Conservation (phyloP, 768 basidiomycete genomes). For the Tulasnella sp. region DNA sequence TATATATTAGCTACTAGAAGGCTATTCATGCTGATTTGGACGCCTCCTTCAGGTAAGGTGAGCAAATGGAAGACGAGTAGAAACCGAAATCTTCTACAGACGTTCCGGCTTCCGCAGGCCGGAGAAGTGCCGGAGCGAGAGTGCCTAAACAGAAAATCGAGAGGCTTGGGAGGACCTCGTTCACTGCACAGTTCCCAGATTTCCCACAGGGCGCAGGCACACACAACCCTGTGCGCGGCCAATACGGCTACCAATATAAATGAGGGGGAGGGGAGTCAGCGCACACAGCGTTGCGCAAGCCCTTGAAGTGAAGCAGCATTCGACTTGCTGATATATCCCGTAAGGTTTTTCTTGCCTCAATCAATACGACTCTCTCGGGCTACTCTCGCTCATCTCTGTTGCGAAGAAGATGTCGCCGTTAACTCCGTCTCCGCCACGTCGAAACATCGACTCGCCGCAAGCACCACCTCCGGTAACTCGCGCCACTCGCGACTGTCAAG, state of each 20-base stretch:
- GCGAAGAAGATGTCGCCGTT: not conserved
- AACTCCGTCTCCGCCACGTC: not conserved
- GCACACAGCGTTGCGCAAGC: not conserved
- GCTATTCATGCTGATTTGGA: too few relatives aligned
- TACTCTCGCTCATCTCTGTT: not conserved
- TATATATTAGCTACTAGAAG: too few relatives aligned
- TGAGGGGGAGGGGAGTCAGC: not conserved
- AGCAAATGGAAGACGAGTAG: too few relatives aligned
- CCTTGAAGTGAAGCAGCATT: not conserved
- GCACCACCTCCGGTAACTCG: not conserved
- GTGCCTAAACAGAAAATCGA: too few relatives aligned
- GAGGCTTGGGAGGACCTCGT: too few relatives aligned
- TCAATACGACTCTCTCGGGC: not conserved
- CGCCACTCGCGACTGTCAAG: not conserved
- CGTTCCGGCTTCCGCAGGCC: too few relatives aligned
- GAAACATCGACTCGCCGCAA: not conserved
- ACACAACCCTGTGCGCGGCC: not conserved
- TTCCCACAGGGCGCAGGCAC: not conserved
- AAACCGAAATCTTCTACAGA: too few relatives aligned
- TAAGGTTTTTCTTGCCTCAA: not conserved
- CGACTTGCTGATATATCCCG: not conserved
- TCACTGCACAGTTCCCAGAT: not conserved
- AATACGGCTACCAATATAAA: not conserved
- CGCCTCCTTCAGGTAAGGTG: too few relatives aligned
- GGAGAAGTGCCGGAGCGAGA: too few relatives aligned